These are phyloP conservation scores for Phialocephala subalpina DNA, from an alignment of 2,329 filamentous ascomycete genomes.

Conservation along the genomic window DNA sequence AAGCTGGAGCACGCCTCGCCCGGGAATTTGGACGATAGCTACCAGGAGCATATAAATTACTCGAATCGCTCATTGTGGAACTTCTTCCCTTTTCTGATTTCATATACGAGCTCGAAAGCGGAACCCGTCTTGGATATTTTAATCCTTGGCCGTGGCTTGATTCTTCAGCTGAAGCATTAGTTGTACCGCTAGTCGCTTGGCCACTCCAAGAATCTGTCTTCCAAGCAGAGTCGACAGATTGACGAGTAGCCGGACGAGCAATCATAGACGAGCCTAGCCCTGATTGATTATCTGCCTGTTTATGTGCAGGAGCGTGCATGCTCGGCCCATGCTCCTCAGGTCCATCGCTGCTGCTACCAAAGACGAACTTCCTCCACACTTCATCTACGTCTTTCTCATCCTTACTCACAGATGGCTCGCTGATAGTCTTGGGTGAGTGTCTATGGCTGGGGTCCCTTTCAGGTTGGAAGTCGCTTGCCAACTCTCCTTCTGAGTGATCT, in stretches of 20 bases:
- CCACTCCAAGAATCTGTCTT: neutral
- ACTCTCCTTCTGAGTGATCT: neutral
- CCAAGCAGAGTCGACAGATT: neutral
- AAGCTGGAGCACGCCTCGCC: neutral
- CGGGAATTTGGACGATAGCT: constrained; percentile 6
- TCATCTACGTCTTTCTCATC: constrained; percentile 29
- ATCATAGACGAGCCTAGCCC: neutral
- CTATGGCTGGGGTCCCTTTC: neutral
- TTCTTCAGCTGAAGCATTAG: neutral
- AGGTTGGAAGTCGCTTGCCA: neutral
- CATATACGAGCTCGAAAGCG: neutral
- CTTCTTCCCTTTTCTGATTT: neutral
- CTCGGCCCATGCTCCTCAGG: constrained; percentile 10
- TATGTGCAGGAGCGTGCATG: neutral
- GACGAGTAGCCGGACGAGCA: constrained; percentile 10
- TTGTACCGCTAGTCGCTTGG: neutral
- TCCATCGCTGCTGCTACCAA: constrained; percentile 34
- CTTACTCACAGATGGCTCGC: neutral
- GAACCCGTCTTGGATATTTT: no score
- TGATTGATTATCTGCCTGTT: neutral
- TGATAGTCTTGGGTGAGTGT: neutral
- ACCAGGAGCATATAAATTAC: constrained; percentile 4
- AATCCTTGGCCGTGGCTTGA: neutral
- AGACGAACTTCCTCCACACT: constrained; percentile 42
- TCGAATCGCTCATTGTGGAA: neutral